Conservation (phyloP, 73 alveolate genomes). For the Breviolum minutum region DNA sequence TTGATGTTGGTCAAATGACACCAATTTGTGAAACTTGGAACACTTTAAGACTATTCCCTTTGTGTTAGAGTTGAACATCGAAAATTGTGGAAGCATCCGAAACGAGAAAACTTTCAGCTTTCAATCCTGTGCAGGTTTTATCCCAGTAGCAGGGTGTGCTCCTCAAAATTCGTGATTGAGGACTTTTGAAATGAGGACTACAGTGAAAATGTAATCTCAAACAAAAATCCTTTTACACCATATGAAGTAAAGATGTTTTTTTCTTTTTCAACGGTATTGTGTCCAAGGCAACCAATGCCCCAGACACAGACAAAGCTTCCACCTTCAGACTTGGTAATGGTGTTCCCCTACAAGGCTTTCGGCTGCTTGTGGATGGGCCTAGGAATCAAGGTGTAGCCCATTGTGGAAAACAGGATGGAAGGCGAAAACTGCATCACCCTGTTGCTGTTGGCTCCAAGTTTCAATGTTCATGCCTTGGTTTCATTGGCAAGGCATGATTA, state of each 20-base stretch:
- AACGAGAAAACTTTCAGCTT: background rate
- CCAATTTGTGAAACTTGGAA: background rate
- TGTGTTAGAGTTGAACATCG: too few species aligned
- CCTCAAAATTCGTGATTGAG: background rate
- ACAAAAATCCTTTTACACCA: too few species aligned
- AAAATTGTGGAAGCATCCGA: too few species aligned
- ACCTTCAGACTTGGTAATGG: slow-evolving; percentile 81
- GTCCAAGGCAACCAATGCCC: slow-evolving; percentile 80
- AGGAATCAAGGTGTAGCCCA: background rate
- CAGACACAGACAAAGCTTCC: slow-evolving; percentile 93
- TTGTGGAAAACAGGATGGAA: background rate
- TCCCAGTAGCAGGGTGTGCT: slow-evolving; percentile 67
- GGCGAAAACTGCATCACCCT: background rate
- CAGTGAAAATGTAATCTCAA: background rate
- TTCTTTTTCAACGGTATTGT: background rate
- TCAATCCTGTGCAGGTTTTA: background rate
- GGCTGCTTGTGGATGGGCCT: background rate
- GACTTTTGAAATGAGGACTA: background rate
- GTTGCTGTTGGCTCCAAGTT: background rate
- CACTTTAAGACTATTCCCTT: background rate
- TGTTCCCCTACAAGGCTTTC: slow-evolving; percentile 84
- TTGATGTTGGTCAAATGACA: background rate
- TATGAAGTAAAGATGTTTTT: too few species aligned
- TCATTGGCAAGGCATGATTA: too few species aligned
- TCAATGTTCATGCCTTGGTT: too few species aligned